phyloP scores from a whole-genome alignment of 345 rosid species.

The Boechera retrofracta region DNA sequence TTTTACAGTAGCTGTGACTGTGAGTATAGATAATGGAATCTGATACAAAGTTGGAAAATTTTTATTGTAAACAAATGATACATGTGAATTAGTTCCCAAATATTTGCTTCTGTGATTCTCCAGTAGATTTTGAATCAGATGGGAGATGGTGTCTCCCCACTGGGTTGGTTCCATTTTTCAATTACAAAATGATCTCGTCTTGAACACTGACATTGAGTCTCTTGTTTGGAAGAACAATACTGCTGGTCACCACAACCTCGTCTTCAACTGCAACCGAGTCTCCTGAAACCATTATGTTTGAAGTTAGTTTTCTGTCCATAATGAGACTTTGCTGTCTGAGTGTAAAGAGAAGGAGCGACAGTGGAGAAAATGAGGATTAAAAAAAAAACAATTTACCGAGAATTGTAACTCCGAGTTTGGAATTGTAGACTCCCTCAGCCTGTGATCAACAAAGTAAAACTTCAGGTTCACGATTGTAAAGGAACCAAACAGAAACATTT shows the following conservation, averaged over 20 bases:
- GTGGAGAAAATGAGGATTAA: not conserved
- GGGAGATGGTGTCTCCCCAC: constrained; percentile 25
- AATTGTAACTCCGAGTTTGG: constrained; percentile 92
- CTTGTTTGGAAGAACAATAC: constrained; percentile 94
- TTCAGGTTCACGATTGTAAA: constrained; percentile 30
- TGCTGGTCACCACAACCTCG: constrained; percentile 80
- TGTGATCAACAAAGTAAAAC: constrained; percentile 45
- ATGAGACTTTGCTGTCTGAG: not conserved
- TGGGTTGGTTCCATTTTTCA: constrained; percentile 18
- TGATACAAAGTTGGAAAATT: constrained; percentile 29
- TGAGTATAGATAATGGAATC: constrained; percentile 1
- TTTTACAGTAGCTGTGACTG: constrained; percentile 35
- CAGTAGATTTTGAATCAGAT: constrained; percentile 20
- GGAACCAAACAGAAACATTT: not conserved
- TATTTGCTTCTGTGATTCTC: constrained; percentile 34
- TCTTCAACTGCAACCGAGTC: constrained; percentile 93
- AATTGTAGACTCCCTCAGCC: constrained; percentile 86
- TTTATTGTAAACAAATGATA: constrained; percentile 29
- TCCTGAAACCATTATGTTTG: constrained; percentile 52
- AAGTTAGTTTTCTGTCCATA: constrained; percentile 1
- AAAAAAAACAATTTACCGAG: constrained; percentile 60
- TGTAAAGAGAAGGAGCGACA: not conserved
- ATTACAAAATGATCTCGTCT: constrained; percentile 77
- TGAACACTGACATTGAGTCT: constrained; percentile 81
- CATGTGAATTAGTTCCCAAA: constrained; percentile 21